Base-by-base conservation (phyloP, 352 stramenopile genomes). In the Phytophthora citricola region DNA sequence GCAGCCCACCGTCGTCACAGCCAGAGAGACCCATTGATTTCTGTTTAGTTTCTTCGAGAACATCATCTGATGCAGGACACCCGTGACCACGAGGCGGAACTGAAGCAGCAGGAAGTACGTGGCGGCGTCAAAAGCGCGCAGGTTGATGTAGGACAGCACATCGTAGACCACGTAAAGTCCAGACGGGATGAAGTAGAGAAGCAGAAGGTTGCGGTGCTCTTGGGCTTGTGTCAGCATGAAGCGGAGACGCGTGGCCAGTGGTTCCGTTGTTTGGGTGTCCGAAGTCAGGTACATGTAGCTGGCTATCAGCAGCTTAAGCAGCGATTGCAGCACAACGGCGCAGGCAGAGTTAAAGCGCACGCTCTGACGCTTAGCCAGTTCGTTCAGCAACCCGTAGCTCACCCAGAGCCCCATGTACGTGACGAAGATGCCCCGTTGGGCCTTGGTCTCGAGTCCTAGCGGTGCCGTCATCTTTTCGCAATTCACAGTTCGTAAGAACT, bases 341-440 rank as follows among this genome's bases (percentile, higher is more conserved):
- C 81, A 83, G 38, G 83, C 85, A 14, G 83, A 91, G 69, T 91
- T 91, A 68, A 94, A 94, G 52, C 41, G 69, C 46, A 92, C 80
- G 64, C 78, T 60, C 49, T 81, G 54, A 43, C 79, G 83, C 70
- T 92, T 94, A 11, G 83, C 83, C 44, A 91, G 70, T 64, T 94
- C 85, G 46, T 92, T 94, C 10, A 94, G 71, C 12, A 94, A 71
- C 0, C 85, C 85, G 64, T 94, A 94, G 69, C 66, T 70, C 9
- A 94, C 81, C 83, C 85, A 94, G 24, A 94, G 82, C 2, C 58
- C 58, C 71, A 94, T 94, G 71, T 94, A 94, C 58, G 81, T 84
- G 58, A 91, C 63, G 63, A 94, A 94, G 55, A 94, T 76, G 55
- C 70, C 73, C 58, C 84, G 83, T 71, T 93, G 85, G 56, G 82